A percentile compares a stretch with the other conserved stretches of the same genome.
Evolutionary conservation across 1,284 basidiomycete genomes (phyloP).

Genomic region (Lentinus polychrous): DNA sequence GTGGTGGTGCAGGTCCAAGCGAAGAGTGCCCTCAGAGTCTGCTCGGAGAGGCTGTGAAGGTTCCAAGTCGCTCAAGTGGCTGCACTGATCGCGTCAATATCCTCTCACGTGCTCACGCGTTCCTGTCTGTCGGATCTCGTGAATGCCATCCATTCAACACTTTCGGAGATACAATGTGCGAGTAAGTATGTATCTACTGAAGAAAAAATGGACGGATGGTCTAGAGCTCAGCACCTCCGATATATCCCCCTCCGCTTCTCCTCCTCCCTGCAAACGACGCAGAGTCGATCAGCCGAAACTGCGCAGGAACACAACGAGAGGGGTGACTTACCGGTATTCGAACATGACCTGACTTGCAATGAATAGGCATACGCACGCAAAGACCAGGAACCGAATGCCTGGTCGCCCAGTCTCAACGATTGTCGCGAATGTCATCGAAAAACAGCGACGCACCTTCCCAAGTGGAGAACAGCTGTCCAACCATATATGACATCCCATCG

Average conservation of each 20-base stretch:
- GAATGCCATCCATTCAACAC: no score
- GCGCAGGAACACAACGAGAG: background rate
- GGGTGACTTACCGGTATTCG: conserved; percentile 66
- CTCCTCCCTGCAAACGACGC: conserved; percentile 22
- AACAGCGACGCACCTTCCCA: conserved; percentile 44
- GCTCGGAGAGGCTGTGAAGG: no score
- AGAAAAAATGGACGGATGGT: background rate
- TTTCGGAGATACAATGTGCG: no score
- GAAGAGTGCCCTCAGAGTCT: no score
- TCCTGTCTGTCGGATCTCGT: no score
- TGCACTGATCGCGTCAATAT: no score
- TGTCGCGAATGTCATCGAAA: background rate
- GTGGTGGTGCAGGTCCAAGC: no score
- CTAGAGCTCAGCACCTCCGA: conserved; percentile 45
- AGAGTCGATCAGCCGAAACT: background rate
- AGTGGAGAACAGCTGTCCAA: conserved; percentile 58
- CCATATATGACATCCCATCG: conserved; percentile 76
- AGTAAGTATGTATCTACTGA: background rate
- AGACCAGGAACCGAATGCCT: conserved; percentile 66
- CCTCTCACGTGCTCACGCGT: no score
- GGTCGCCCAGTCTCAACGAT: background rate
- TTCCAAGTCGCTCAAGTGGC: no score
- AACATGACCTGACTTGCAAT: conserved; percentile 91
- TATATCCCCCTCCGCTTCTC: conserved; percentile 42
- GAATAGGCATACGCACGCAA: conserved; percentile 67